phyloP scores from a whole-genome alignment of 2,329 filamentous ascomycete species.

The Aspergillus udagawae region DNA sequence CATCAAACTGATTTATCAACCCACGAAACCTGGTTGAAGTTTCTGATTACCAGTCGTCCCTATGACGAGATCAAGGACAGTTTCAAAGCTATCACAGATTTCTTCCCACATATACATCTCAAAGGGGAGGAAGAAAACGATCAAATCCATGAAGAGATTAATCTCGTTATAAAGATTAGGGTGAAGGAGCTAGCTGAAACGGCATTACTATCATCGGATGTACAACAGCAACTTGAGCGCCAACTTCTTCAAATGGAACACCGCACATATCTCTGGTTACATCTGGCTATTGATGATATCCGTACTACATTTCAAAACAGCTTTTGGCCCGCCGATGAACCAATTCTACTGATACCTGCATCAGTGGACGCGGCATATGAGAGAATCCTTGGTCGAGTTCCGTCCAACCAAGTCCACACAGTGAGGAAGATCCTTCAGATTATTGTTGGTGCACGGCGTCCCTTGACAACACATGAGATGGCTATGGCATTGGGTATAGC shows the following conservation, averaged over 20 bases:
- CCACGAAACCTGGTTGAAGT: conserved; percentile 8
- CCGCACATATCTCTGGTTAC: conserved; percentile 20
- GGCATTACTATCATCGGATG: background rate
- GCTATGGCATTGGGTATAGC: conserved; percentile 11
- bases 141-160: conserved; percentile 11
- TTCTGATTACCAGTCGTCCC: conserved; percentile 17
- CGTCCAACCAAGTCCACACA: background rate
- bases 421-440: conserved; percentile 10
- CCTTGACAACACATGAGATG: conserved; percentile 11
- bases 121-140: conserved; percentile 14
- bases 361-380: conserved; percentile 12
- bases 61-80: conserved; percentile 10
- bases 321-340: conserved; percentile 5
- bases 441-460: conserved; percentile 12
- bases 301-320: conserved; percentile 4
- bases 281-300: conserved; percentile 15
- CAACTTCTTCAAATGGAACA: conserved; percentile 16
- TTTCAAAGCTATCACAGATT: conserved; percentile 3
- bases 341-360: conserved; percentile 8
- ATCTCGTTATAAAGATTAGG: conserved; percentile 7
- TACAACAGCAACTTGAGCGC: conserved; percentile 4
- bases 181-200: conserved; percentile 9
- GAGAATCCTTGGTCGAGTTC: conserved; percentile 10
- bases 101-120: conserved; percentile 6
- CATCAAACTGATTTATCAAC: background rate